A percentile compares a stretch with the other conserved stretches of the same genome.
These are phyloP conservation scores for Arxiozyma bovina DNA, from an alignment of 1,139 yeast species.

Conservation along the genomic window DNA sequence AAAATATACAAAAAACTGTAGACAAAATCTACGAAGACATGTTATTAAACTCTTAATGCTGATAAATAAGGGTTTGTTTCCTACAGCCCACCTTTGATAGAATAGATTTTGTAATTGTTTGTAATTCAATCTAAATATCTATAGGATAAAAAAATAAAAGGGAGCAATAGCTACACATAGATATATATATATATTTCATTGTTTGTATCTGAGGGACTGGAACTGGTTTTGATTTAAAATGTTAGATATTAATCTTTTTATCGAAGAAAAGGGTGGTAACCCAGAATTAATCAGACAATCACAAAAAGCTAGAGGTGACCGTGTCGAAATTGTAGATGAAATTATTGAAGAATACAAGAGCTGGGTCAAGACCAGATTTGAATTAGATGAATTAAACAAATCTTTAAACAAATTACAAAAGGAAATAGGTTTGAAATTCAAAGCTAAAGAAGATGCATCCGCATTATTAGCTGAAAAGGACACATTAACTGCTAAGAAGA, in stretches of 20 bases:
- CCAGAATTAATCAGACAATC: conserved; percentile 82
- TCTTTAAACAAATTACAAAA: conserved; percentile 79
- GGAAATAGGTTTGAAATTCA: conserved; percentile 84
- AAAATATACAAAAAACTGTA: too few species aligned
- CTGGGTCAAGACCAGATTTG: conserved; percentile 90
- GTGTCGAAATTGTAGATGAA: conserved; percentile 93
- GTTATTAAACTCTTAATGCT: neutral
- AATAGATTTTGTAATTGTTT: neutral
- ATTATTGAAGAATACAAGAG: conserved; percentile 81
- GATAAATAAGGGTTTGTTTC: neutral
- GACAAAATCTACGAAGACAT: neutral
- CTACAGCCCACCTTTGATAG: too few species aligned
- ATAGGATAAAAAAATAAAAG: too few species aligned
- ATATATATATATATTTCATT: too few species aligned
- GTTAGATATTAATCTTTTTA: conserved; percentile 87
- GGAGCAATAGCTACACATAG: neutral
- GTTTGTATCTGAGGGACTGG: neutral
- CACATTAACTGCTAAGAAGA: conserved; percentile 59
- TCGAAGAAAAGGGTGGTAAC: conserved; percentile 93
- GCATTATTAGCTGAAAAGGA: conserved; percentile 79
- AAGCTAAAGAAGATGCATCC: conserved; percentile 88
- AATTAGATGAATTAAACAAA: conserved; percentile 84
- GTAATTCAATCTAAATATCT: too few species aligned
- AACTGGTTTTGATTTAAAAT: conserved; percentile 31
- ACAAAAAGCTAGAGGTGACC: conserved; percentile 88